Evolutionary conservation across 2,329 filamentous ascomycete species (phyloP).

Genomic region (Hirsutella minnesotensis): DNA sequence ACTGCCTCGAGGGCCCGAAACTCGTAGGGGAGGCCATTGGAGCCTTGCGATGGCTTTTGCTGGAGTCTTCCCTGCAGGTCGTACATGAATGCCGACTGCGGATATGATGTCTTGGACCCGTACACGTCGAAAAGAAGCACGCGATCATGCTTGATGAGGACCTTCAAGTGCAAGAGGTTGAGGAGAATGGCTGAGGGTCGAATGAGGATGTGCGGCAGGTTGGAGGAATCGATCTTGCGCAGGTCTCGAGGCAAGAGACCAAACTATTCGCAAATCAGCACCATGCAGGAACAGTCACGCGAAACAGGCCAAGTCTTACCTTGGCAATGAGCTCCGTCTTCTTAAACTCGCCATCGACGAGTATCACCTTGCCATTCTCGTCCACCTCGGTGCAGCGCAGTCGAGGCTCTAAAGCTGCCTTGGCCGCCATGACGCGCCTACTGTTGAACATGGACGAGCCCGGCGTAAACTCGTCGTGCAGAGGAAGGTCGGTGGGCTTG

Average conservation of each 20-base stretch:
- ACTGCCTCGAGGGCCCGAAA: conserved; percentile 93
- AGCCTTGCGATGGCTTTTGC: conserved; percentile 50
- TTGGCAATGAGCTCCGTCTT: conserved; percentile 96
- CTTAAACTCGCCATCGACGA: conserved; percentile 92
- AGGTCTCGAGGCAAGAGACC: conserved; percentile 87
- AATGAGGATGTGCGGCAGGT: conserved; percentile 88
- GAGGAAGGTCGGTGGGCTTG: conserved; percentile 47
- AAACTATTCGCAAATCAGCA: conserved; percentile 43
- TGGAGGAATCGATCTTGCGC: conserved; percentile 93
- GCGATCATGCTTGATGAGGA: conserved; percentile 87
- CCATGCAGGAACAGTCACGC: background rate
- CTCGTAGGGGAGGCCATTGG: conserved; percentile 73
- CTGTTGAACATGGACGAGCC: conserved; percentile 50
- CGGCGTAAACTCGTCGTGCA: conserved; percentile 41
- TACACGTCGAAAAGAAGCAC: conserved; percentile 95
- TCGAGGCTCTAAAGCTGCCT: conserved; percentile 72
- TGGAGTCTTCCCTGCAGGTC: conserved; percentile 87
- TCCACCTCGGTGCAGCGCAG: conserved; percentile 93
- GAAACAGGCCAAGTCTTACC: conserved; percentile 30
- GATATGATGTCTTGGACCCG: conserved; percentile 86
- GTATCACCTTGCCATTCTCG: conserved; percentile 78
- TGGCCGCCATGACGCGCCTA: conserved; percentile 58
- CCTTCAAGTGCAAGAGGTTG: conserved; percentile 90
- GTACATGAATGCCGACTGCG: conserved; percentile 96
- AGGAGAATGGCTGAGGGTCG: conserved; percentile 88